These are phyloP conservation scores for Trametes gibbosa DNA, from an alignment of 768 basidiomycete species.

Conservation along the genomic window DNA sequence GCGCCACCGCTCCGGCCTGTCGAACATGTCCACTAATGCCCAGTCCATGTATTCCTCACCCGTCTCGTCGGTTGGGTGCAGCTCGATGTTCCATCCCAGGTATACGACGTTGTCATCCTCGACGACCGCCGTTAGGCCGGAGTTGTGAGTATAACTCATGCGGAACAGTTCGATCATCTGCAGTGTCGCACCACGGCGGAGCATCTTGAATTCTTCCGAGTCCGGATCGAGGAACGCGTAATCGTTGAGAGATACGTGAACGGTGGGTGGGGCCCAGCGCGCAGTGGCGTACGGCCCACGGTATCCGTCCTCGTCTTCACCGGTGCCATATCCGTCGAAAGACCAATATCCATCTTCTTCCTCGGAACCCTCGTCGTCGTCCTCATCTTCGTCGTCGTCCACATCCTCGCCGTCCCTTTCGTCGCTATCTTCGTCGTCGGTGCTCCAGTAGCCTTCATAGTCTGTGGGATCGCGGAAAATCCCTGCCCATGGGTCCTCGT, in stretches of 20 bases:
- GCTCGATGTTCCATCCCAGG: slow-evolving; percentile 67
- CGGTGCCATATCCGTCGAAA: slow-evolving; percentile 28
- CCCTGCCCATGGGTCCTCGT: slow-evolving; percentile 68
- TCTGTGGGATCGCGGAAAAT: slow-evolving; percentile 48
- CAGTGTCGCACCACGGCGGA: slow-evolving; percentile 57
- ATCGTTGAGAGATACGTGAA: slow-evolving; percentile 35
- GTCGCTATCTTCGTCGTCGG: slow-evolving; percentile 28
- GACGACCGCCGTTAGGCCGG: slow-evolving; percentile 48
- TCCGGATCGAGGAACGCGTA: slow-evolving; percentile 34
- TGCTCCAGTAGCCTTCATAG: slow-evolving; percentile 29
- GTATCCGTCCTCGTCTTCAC: slow-evolving; percentile 32
- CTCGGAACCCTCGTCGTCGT: slow-evolving; percentile 31
- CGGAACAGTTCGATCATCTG: slow-evolving; percentile 56
- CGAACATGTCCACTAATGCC: slow-evolving; percentile 39
- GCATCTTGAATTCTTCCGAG: slow-evolving; percentile 39
- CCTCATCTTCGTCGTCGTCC: slow-evolving; percentile 29
- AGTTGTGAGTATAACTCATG: slow-evolving; percentile 53
- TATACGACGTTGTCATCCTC: slow-evolving; percentile 45
- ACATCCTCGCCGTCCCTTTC: slow-evolving; percentile 25
- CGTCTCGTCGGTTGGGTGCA: slow-evolving; percentile 41
- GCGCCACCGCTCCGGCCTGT: slow-evolving; percentile 45
- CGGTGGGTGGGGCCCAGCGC: slow-evolving; percentile 58
- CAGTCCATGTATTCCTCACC: slow-evolving; percentile 42
- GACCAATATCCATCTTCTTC: slow-evolving; percentile 31
- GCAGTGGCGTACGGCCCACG: slow-evolving; percentile 42